phyloP scores from a whole-genome alignment of 2,329 filamentous ascomycete species.

The Colletotrichum musae region DNA sequence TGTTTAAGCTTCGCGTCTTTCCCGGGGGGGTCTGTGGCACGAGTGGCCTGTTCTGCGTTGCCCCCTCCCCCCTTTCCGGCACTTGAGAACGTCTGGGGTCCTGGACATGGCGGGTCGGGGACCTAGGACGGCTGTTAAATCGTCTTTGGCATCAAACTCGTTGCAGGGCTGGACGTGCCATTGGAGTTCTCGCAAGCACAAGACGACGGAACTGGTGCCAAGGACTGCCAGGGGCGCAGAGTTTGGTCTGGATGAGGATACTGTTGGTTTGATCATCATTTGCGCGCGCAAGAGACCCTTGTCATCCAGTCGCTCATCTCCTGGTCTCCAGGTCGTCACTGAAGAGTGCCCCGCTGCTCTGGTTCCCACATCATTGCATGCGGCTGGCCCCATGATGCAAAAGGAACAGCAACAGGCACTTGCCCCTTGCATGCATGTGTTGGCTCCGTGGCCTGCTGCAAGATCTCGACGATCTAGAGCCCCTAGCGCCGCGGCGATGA shows the following conservation, averaged over 20 bases:
- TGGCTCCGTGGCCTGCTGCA: not conserved
- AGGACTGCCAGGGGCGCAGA: not conserved
- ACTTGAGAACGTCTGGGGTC: conserved; percentile 14
- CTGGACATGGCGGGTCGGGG: conserved; percentile 7
- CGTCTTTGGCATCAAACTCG: not conserved
- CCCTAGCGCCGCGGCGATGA: conserved; percentile 10
- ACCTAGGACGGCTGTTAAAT: not conserved
- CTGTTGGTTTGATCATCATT: conserved; percentile 30
- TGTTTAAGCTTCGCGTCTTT: conserved; percentile 16
- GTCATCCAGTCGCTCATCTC: not conserved
- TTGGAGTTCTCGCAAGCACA: not conserved
- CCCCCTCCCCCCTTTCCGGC: conserved; percentile 1
- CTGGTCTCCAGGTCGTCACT: not conserved
- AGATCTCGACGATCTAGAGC: conserved; percentile 1
- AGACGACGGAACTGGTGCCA: not conserved
- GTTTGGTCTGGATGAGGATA: conserved; percentile 13
- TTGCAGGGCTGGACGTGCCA: conserved; percentile 2
- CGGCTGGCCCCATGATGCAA: not conserved
- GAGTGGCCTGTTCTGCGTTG: not conserved
- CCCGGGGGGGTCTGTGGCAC: conserved; percentile 6
- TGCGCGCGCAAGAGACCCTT: conserved; percentile 13
- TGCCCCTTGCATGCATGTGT: conserved; percentile 3
- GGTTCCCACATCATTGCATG: not conserved
- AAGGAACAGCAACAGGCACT: not conserved
- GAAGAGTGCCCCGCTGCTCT: no score